Base-by-base conservation (phyloP, 352 stramenopile species). In the Phytopythium kandeliae region DNA sequence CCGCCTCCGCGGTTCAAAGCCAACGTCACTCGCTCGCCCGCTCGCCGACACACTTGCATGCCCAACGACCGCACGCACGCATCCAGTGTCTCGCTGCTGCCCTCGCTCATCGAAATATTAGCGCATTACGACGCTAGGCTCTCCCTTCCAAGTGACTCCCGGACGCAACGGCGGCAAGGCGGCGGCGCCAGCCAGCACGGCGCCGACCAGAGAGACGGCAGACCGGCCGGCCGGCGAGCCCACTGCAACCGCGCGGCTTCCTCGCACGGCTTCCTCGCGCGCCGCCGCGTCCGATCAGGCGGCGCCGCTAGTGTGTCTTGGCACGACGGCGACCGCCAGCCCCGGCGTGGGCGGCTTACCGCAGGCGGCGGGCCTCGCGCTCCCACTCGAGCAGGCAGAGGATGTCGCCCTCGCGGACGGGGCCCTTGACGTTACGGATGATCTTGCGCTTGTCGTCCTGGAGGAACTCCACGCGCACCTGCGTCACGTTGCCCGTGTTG, bases 401-500 rank as follows among this genome's bases (percentile, higher is more conserved):
- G 70, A 99, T 99, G 80, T 99, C 97, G 57, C 96, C 96, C 75
- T 99, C 95, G 63, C 95, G 89, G 51, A 99, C 96, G 48, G 96
- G 96, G 73, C 97, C 97, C 89, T 99, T 99, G 64, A 99, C 97
- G 81, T 99, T 99, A 65, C 97, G 89, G 67, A 99, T 98, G 81
- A 99, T 99, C 67, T 94, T 98, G 78, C 97, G 95, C 69, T 96
- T 97, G 75, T 97, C 88, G 66, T 98, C 94, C 77, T 99, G 95
- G 65, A 99, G 90, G 81, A 99, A 99, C 81, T 99, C 96, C 55
- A 99, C 97, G 73, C 97, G 95, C 46, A 98, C 90, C 71, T 99
- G 97, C 63, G 97, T 99, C 47, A 99, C 97, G 80, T 99, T 99
- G 86, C 97, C 97, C 61, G 97, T 99, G 93, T 98, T 99, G 70